A percentile compares a stretch with the other conserved stretches of the same genome.
These are phyloP conservation scores for Debaryomyces maramus DNA, from an alignment of 805 yeast genomes.

Conservation along the genomic window DNA sequence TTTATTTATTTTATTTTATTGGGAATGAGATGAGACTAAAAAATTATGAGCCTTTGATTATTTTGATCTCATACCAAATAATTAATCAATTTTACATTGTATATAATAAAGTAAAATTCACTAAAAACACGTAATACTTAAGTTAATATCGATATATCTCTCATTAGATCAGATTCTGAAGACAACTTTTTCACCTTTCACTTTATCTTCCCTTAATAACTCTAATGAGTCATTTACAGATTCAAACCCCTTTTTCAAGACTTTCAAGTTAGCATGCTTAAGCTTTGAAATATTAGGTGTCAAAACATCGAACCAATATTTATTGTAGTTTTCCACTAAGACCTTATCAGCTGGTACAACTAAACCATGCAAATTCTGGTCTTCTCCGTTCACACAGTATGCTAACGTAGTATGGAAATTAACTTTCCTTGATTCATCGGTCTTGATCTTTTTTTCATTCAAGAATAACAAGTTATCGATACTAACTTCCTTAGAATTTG, in stretches of 20 bases:
- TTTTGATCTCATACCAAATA: too few relatives aligned
- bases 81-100: too few relatives aligned
- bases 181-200: conserved; percentile 47
- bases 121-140: too few relatives aligned
- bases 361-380: conserved; percentile 7
- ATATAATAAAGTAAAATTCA: too few relatives aligned
- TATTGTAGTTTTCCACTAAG: conserved; percentile 11
- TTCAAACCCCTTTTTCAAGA: conserved; percentile 27
- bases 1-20: background rate
- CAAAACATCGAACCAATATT: conserved; percentile 24
- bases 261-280: conserved; percentile 21
- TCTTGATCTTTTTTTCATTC: conserved; percentile 9
- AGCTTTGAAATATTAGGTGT: conserved; percentile 19
- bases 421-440: conserved; percentile 13
- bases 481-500: conserved; percentile 14
- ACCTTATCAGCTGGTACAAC: conserved; percentile 9
- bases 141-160: too few relatives aligned
- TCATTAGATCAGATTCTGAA: too few relatives aligned
- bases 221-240: conserved; percentile 36
- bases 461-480: conserved; percentile 23
- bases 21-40: background rate
- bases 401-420: conserved; percentile 12
- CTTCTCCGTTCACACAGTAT: conserved; percentile 15
- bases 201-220: conserved; percentile 38
- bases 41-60: background rate